Evolutionary conservation across 495 filamentous ascomycete species (phyloP), one percentile per base, ranked within the genome.

Genomic region (Podospora didyma): DNA sequence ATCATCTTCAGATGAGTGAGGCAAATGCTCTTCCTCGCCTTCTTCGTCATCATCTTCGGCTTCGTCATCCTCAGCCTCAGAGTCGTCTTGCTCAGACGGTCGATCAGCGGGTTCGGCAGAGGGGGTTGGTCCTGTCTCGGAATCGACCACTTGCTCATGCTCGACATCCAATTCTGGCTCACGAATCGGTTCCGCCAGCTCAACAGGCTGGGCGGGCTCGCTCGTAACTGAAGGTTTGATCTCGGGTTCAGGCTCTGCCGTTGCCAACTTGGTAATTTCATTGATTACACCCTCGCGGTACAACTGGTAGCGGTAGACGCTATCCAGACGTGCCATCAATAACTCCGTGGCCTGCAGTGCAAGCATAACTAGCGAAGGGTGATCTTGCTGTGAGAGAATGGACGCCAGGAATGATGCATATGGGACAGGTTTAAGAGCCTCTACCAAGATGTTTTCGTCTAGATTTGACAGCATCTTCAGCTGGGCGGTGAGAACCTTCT

Each of bases 401-500:
- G 95, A 88, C 5, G 94, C 94, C 23, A 99, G 72, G 69, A 95
- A 96, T 1, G 95, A 99, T n/a, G 95, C 91, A 70, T 97, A 99
- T 4, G 94, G 89, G 5, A 97, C 91, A 11, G 89, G 79, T n/a
- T 89, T 89, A 17, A 99, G 74, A 39, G 94, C 87, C 50, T 96
- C 93, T 55, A 89, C 82, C 14, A 99, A 80, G 45, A 99, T 89
- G 35, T 80, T 78, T 11, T 81, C 79, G 63, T 97, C 92, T 19
- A 97, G 66, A 60, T 96, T 96, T n/a, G 92, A 96, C 12, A 99
- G 82, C 92, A 99, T 97, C 75, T 97, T 97, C 28, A 97, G 77
- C 61, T 99, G 95, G 19, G 95, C 94, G 28, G 85, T 88, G 42
- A 99, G 79, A 17, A 97, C 95, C 75, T 95, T 97, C 63, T 97